Percentiles rank a stretch among this genome's conserved stretches.
Conservation (phyloP, 495 filamentous ascomycete genomes). For the Annulohypoxylon stygium region DNA sequence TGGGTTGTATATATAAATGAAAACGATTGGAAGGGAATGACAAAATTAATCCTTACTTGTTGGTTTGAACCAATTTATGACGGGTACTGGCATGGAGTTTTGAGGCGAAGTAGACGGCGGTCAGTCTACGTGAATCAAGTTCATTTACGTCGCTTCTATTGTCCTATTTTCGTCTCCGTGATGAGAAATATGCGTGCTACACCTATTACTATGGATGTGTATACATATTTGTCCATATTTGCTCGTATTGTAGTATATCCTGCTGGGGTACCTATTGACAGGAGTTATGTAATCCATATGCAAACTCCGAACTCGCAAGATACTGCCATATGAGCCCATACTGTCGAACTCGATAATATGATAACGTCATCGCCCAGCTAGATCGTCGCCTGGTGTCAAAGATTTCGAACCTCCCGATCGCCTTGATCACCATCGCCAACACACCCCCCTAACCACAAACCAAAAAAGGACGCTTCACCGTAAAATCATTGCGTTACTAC, state of each 20-base stretch:
- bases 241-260: too few species aligned
- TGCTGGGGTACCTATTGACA: neutral
- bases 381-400: slow-evolving; percentile 2
- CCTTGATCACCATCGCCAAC: slow-evolving; percentile 10
- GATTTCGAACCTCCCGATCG: slow-evolving; percentile 6
- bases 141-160: slow-evolving; percentile 8
- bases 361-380: neutral
- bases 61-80: slow-evolving; percentile 23
- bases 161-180: neutral
- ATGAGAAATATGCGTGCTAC: neutral
- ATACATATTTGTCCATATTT: neutral
- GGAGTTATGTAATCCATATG: neutral
- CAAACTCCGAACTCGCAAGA: neutral
- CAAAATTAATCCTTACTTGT: slow-evolving; percentile 11
- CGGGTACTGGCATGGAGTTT: slow-evolving; percentile 38
- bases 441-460: slow-evolving; percentile 2
- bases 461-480: neutral
- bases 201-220: neutral
- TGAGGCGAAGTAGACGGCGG: slow-evolving; percentile 1
- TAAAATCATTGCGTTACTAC: neutral
- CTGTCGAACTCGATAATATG: neutral
- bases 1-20: slow-evolving; percentile 7
- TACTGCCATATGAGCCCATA: neutral
- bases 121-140: slow-evolving; percentile 22
- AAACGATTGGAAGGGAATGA: slow-evolving; percentile 25